A percentile compares a stretch with the other conserved stretches of the same genome.
phyloP scores from a whole-genome alignment of 306 rosid species.

The Prinsepia uniflora region DNA sequence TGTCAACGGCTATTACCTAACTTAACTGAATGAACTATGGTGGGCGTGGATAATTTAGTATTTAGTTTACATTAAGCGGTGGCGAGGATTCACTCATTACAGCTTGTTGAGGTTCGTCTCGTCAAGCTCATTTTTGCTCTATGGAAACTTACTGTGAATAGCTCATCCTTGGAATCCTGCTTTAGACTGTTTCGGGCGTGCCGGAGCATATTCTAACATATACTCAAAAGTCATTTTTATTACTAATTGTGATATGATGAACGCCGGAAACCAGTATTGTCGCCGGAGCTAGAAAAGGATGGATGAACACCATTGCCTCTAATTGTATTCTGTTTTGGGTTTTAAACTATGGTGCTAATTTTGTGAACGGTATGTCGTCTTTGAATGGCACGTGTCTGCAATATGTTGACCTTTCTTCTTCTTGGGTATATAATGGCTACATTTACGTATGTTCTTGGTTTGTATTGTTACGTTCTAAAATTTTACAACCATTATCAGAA shows the following conservation, averaged over 20 bases:
- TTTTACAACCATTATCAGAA: neutral
- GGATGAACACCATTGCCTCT: slow-evolving; percentile 22
- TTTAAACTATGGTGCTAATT: slow-evolving; percentile 20
- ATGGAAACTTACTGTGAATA: slow-evolving; percentile 48
- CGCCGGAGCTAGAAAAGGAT: slow-evolving; percentile 27
- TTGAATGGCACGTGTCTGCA: slow-evolving; percentile 20
- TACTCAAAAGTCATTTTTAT: slow-evolving; percentile 25
- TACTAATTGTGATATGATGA: slow-evolving; percentile 31
- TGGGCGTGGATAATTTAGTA: slow-evolving; percentile 30
- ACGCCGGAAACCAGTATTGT: slow-evolving; percentile 19
- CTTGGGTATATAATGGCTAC: slow-evolving; percentile 29
- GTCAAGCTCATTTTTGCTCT: slow-evolving; percentile 50
- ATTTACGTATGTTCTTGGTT: slow-evolving; percentile 16
- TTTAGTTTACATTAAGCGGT: slow-evolving; percentile 27
- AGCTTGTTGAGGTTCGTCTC: slow-evolving; percentile 17
- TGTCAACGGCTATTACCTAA: slow-evolving; percentile 53
- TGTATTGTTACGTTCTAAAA: neutral
- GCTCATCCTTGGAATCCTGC: slow-evolving; percentile 45
- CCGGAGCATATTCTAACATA: slow-evolving; percentile 47
- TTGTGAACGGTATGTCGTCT: slow-evolving; percentile 7
- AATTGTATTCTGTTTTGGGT: slow-evolving; percentile 6
- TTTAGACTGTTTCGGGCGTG: slow-evolving; percentile 17
- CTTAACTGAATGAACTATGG: slow-evolving; percentile 33
- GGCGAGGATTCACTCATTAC: slow-evolving; percentile 22
- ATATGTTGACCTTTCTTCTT: slow-evolving; percentile 23